Conservation (phyloP, 2,329 filamentous ascomycete genomes). For the Microsporum ferrugineum region DNA sequence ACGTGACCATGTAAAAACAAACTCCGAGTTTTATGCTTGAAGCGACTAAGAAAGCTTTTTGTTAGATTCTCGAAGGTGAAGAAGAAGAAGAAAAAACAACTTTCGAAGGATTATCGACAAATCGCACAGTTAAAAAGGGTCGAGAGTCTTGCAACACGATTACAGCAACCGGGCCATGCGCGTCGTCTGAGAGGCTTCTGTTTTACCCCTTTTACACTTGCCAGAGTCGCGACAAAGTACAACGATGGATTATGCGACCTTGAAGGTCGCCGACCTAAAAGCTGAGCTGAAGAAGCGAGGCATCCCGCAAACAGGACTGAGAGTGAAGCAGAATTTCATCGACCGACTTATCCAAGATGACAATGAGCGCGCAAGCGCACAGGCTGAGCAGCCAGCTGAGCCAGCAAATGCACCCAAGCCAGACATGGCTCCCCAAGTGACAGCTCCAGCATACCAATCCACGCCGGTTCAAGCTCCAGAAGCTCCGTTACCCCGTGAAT, state of each 20-base stretch:
- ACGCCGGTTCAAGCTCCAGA: background rate
- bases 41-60: background rate
- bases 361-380: slow-evolving; percentile 20
- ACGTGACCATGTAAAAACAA: background rate
- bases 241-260: slow-evolving; percentile 42
- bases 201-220: background rate
- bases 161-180: background rate
- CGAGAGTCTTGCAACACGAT: background rate
- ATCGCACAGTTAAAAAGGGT: background rate
- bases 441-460: background rate
- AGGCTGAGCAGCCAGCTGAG: slow-evolving; percentile 11
- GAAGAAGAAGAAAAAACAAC: background rate
- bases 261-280: slow-evolving; percentile 65
- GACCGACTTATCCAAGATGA: slow-evolving; percentile 44
- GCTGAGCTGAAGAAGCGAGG: slow-evolving; percentile 61
- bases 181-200: background rate
- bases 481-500: background rate
- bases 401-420: slow-evolving; percentile 6
- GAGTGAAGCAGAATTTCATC: slow-evolving; percentile 54
- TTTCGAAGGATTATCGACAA: background rate
- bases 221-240: background rate
- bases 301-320: slow-evolving; percentile 58
- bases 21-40: background rate
- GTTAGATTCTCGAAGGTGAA: background rate
- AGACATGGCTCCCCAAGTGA: background rate